Conservation (phyloP, 306 rosid genomes). For the Sindora glabra region DNA sequence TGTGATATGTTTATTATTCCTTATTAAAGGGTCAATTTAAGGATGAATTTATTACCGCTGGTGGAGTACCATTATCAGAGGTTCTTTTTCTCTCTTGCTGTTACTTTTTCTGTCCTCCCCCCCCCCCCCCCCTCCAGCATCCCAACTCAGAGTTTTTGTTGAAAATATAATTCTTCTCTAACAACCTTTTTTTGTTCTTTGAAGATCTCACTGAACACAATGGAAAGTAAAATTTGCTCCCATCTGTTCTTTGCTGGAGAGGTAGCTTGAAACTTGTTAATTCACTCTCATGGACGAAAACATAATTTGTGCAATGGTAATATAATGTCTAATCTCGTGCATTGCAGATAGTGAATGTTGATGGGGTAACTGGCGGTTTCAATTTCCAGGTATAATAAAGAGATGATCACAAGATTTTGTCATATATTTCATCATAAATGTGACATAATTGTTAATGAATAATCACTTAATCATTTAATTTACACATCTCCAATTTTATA, state of each 20-base stretch:
- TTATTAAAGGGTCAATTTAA: slow-evolving; percentile 78
- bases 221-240: slow-evolving; percentile 76
- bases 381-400: slow-evolving; percentile 78
- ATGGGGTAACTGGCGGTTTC: slow-evolving; percentile 93
- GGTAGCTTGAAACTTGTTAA: slow-evolving; percentile 32
- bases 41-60: slow-evolving; percentile 96
- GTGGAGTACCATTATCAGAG: slow-evolving; percentile 90
- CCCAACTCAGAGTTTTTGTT: too few species aligned
- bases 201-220: slow-evolving; percentile 65
- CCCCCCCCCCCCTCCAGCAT: too few species aligned
- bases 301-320: not conserved
- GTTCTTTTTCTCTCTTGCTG: slow-evolving; percentile 39
- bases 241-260: slow-evolving; percentile 83
- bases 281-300: not conserved
- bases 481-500: not conserved
- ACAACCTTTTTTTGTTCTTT: not conserved
- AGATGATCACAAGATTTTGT: not conserved
- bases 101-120: not conserved
- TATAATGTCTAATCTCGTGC: slow-evolving; percentile 16
- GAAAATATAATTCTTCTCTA: not conserved
- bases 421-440: not conserved
- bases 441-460: not conserved
- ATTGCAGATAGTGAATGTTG: slow-evolving; percentile 78
- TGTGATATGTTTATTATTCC: not conserved
- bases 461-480: not conserved